A percentile compares a stretch with the other conserved stretches of the same genome.
phyloP scores from a whole-genome alignment of 1,284 basidiomycete genomes.

The Ustanciosporium gigantosporum region DNA sequence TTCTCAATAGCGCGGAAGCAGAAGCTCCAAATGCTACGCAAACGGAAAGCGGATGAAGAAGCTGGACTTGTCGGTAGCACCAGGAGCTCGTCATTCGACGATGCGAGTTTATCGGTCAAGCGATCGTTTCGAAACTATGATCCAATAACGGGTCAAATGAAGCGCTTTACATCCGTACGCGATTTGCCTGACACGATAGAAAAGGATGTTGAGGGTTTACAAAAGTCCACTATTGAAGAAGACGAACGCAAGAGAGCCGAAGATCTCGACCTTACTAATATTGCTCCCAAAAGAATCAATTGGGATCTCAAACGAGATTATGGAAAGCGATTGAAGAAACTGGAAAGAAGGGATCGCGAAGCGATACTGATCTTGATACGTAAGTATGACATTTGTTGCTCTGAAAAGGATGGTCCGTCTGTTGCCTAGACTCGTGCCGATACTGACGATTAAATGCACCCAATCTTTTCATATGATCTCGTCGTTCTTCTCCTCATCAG shows the following conservation, averaged over 20 bases:
- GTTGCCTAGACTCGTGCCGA: too few species aligned
- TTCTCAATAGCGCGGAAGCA: conserved; percentile 83
- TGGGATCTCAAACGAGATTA: conserved; percentile 97
- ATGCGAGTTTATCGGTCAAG: conserved; percentile 32
- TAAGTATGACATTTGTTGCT: conserved; percentile 59
- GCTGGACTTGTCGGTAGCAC: too few species aligned
- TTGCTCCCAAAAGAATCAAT: conserved; percentile 91
- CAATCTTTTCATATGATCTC: too few species aligned
- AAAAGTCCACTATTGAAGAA: conserved; percentile 79
- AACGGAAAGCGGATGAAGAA: conserved; percentile 68
- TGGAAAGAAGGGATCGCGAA: conserved; percentile 88
- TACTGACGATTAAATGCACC: too few species aligned
- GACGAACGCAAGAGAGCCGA: conserved; percentile 81
- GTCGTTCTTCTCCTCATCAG: too few species aligned
- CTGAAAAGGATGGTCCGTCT: too few species aligned
- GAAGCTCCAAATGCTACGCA: conserved; percentile 77
- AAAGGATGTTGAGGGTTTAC: conserved; percentile 78
- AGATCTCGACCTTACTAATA: conserved; percentile 92
- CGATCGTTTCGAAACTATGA: conserved; percentile 60
- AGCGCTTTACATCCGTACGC: conserved; percentile 64
- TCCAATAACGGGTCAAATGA: conserved; percentile 53
- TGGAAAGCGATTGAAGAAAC: conserved; percentile 81
- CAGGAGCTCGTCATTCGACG: not conserved
- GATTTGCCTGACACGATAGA: conserved; percentile 84
- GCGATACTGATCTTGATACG: conserved; percentile 89